Percentiles rank a stretch among this genome's conserved stretches.
phyloP scores from a whole-genome alignment of 306 rosid genomes.

The Lupinus albus region DNA sequence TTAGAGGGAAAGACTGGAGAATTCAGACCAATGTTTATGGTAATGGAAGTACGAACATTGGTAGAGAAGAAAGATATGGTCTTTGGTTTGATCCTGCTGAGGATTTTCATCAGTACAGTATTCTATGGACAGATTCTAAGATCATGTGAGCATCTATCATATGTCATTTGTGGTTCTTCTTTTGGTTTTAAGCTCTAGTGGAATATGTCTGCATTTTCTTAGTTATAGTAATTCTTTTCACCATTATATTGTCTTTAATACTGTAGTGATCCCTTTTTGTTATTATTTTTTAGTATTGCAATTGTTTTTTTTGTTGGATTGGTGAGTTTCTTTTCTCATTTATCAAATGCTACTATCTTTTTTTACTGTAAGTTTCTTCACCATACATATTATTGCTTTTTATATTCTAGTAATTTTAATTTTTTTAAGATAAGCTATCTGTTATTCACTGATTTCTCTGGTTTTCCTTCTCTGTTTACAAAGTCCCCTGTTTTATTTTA shows the following conservation, averaged over 20 bases:
- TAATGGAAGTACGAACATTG: conserved; percentile 85
- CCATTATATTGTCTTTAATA: conserved; percentile 4
- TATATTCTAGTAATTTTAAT: background rate
- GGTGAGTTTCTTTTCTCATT: background rate
- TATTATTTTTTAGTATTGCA: conserved; percentile 9
- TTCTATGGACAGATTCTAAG: conserved; percentile 83
- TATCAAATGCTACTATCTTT: conserved; percentile 14
- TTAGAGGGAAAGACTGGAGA: conserved; percentile 98
- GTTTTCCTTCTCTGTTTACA: conserved; percentile 8
- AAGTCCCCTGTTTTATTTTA: conserved; percentile 42
- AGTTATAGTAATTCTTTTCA: background rate
- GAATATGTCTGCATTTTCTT: background rate
- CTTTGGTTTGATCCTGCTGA: conserved; percentile 97
- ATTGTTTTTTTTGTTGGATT: conserved; percentile 32
- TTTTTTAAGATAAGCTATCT: background rate
- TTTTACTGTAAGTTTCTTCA: background rate
- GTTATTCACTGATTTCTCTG: background rate
- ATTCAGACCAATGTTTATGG: conserved; percentile 96
- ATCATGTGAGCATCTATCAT: conserved; percentile 68
- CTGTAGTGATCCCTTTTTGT: conserved; percentile 5
- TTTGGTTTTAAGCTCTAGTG: background rate
- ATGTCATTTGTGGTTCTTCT: conserved; percentile 38
- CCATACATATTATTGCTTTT: background rate
- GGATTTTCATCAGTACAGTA: conserved; percentile 77
- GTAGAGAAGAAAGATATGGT: conserved; percentile 91